Evolutionary conservation across 768 basidiomycete genomes (phyloP), one percentile per base, ranked within the genome.

Genomic region (Trametes villosa): DNA sequence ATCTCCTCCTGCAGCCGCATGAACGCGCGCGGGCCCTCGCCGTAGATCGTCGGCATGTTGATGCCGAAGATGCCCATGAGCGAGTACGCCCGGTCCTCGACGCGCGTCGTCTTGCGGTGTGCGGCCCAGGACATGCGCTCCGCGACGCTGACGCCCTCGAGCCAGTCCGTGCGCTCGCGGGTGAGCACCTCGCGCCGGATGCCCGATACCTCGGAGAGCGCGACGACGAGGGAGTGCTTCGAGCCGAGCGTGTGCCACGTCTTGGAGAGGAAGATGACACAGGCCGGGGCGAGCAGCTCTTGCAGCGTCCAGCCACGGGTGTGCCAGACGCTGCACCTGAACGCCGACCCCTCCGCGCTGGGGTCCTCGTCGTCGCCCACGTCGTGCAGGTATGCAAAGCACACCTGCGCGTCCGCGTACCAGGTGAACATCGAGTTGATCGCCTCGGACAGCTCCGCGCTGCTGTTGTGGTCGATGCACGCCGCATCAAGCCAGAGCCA

Each of bases 121-220:
- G 63, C 59, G 33, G 63, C 63, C 63, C 63, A 64, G 44, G 48
- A 58, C 63, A 64, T 64, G 1, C 61, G 55, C 1, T 56, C 56
- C n/a, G 61, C 61, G 44, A 62, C 51, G 61, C 61, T 62, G 45
- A 62, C 61, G 38, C 57, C 56, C 22, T 22, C 29, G 2, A 62
- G 44, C 20, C 30, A n/a, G n/a, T n/a, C n/a, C n/a, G n/a, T 13
- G 30, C 51, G 55, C 17, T 56, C 56, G 45, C 53, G 53, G 5
- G 56, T 57, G 15, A 62, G 56, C 4, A 62, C 51, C 44, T 62
- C 61, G 2, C 50, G 51, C 24, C 57, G 56, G 20, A 62, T 44
- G 36, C 61, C 61, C 3, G 61, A 52, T 34, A 62, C 53, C 24
- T 57, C 26, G 38, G 57, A 50, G 15, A 62, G 45, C 17, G 57